Conservation (phyloP, 1,284 basidiomycete species). For the Leccinum pachyderme region DNA sequence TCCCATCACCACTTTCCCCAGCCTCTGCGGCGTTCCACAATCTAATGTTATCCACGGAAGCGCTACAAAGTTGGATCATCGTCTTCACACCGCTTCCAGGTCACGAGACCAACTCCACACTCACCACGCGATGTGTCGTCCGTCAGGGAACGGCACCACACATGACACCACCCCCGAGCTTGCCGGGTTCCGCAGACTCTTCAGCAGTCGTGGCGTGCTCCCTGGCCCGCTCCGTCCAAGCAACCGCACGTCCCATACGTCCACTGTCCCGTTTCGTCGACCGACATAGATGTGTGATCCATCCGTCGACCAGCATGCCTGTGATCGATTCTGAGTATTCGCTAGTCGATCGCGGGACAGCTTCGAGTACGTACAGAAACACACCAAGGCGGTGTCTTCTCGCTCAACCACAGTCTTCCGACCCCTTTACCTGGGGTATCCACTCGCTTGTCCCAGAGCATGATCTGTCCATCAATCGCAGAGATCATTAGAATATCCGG, state of each 20-base stretch:
- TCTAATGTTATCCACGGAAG: constrained; percentile 90
- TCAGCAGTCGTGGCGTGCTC: constrained; percentile 70
- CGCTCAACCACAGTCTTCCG: constrained; percentile 82
- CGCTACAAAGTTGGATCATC: constrained; percentile 47
- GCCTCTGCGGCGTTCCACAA: constrained; percentile 90
- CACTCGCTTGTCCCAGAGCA: constrained; percentile 87
- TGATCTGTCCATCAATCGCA: constrained; percentile 89
- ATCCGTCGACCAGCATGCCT: constrained; percentile 94
- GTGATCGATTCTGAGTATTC: constrained; percentile 3
- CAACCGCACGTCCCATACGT: constrained; percentile 91
- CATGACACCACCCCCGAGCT: constrained; percentile 93
- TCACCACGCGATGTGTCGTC: constrained; percentile 86
- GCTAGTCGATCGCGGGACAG: constrained; percentile 1
- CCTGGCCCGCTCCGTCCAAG: constrained; percentile 57
- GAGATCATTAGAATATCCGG: constrained; percentile 86
- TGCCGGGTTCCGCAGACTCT: constrained; percentile 80
- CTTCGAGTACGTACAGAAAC: constrained; percentile 62
- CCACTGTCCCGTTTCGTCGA: constrained; percentile 86
- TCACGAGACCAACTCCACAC: constrained; percentile 27
- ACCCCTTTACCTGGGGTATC: constrained; percentile 66
- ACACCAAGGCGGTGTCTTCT: constrained; percentile 95
- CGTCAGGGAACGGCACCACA: constrained; percentile 88
- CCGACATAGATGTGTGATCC: constrained; percentile 91
- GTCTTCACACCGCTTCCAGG: constrained; percentile 20
- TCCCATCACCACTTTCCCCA: constrained; percentile 57